Percentiles rank a stretch among this genome's conserved stretches.
These are phyloP conservation scores for Wickerhamomyces subpelliculosus DNA, from an alignment of 805 yeast species.

Conservation along the genomic window DNA sequence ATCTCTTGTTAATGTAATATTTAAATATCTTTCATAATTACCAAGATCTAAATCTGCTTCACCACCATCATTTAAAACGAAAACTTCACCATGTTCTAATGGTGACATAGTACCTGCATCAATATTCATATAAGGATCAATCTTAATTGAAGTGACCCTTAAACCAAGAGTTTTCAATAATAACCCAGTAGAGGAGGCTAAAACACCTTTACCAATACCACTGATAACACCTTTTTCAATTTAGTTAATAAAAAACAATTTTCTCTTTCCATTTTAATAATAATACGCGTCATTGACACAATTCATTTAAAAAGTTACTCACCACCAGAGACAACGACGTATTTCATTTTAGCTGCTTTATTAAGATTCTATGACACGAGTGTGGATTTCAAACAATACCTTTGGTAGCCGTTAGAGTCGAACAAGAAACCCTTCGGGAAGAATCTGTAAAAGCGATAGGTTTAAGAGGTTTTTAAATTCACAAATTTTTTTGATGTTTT, in stretches of 20 bases:
- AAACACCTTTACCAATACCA: slow-evolving; percentile 98
- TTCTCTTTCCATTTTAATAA: neutral
- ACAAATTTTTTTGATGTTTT: neutral
- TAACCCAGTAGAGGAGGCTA: slow-evolving; percentile 96
- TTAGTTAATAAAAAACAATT: neutral
- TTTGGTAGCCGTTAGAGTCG: neutral
- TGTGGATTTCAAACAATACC: neutral
- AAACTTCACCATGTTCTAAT: slow-evolving; percentile 97
- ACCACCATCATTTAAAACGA: slow-evolving; percentile 97
- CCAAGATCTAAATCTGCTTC: slow-evolving; percentile 98
- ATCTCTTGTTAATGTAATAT: slow-evolving; percentile 85
- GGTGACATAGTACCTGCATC: slow-evolving; percentile 99
- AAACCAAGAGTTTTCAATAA: slow-evolving; percentile 88
- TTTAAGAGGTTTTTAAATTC: too few species aligned
- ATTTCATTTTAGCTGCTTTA: slow-evolving; percentile 57
- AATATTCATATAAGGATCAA: slow-evolving; percentile 98
- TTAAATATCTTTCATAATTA: slow-evolving; percentile 94
- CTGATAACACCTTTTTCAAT: slow-evolving; percentile 61
- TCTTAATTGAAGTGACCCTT: slow-evolving; percentile 94
- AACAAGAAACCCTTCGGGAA: slow-evolving; percentile 11
- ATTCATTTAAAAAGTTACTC: too few species aligned
- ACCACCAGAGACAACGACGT: slow-evolving; percentile 99
- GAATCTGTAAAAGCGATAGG: slow-evolving; percentile 2
- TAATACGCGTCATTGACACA: slow-evolving; percentile 2
- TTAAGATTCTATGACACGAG: neutral